A percentile compares a stretch with the other conserved stretches of the same genome.
Evolutionary conservation across 176 grass and related monocot genomes (phyloP).

Genomic region (Echinochloa phyllopogon): DNA sequence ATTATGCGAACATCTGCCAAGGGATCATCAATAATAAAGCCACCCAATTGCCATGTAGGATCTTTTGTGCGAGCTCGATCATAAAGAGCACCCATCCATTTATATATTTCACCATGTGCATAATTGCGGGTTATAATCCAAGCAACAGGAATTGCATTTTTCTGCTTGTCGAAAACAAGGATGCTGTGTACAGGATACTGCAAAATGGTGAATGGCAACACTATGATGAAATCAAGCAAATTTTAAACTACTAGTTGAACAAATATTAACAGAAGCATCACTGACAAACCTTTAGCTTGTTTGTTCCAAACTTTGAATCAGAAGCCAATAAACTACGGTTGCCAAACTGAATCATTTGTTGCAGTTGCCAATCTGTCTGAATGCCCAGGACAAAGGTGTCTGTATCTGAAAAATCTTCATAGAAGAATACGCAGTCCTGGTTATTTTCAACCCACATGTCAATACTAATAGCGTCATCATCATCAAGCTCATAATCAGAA

Average conservation of each 20-base stretch:
- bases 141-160: conserved; percentile 89
- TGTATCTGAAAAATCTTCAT: conserved; percentile 79
- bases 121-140: conserved; percentile 84
- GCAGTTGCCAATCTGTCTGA: conserved; percentile 97
- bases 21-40: conserved; percentile 94
- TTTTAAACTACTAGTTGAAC: conserved; percentile 21
- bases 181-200: conserved; percentile 94
- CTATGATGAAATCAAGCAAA: conserved; percentile 44
- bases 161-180: conserved; percentile 83
- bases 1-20: conserved; percentile 71
- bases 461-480: conserved; percentile 78
- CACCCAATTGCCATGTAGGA: conserved; percentile 91
- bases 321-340: conserved; percentile 77
- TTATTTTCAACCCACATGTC: conserved; percentile 82
- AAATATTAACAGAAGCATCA: conserved; percentile 27
- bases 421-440: conserved; percentile 81
- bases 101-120: conserved; percentile 70
- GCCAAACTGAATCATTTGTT: conserved; percentile 93
- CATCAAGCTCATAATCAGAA: conserved; percentile 71
- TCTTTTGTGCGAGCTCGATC: conserved; percentile 84
- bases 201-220: conserved; percentile 53
- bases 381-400: conserved; percentile 84
- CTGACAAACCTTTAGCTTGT: conserved; percentile 86
- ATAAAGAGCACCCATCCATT: conserved; percentile 94
- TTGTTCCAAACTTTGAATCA: conserved; percentile 92